Conservation (phyloP, 2,329 filamentous ascomycete species). For the Macrophomina phaseolina region DNA sequence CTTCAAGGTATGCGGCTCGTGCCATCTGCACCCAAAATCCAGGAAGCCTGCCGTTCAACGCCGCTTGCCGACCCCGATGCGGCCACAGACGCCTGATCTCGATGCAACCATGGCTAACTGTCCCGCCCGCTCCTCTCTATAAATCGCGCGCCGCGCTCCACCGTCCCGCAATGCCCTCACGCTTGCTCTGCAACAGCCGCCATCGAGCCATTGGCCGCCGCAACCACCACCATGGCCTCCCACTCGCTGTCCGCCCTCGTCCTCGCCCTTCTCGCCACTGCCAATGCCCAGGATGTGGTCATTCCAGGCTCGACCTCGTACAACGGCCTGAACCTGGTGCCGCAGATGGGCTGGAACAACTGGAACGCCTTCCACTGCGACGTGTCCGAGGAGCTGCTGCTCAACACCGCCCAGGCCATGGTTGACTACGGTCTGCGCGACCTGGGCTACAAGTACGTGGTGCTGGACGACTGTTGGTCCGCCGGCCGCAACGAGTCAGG, state of each 20-base stretch:
- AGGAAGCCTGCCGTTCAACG: not conserved
- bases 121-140: not conserved
- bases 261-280: slow-evolving; percentile 3
- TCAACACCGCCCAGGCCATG: slow-evolving; percentile 54
- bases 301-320: slow-evolving; percentile 37
- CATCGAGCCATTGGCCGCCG: not conserved
- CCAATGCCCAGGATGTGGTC: slow-evolving; percentile 27
- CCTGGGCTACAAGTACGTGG: slow-evolving; percentile 57
- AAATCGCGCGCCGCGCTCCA: not conserved
- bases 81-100: not conserved
- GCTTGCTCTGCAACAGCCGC: not conserved
- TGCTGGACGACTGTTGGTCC: slow-evolving; percentile 62
- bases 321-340: slow-evolving; percentile 45
- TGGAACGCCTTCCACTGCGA: slow-evolving; percentile 51
- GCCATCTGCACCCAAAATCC: not conserved
- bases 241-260: slow-evolving; percentile 1
- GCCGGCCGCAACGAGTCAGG: slow-evolving; percentile 52
- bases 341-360: slow-evolving; percentile 48
- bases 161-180: not conserved
- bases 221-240: not conserved
- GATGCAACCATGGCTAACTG: not conserved
- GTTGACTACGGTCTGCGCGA: slow-evolving; percentile 55
- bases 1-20: slow-evolving; percentile 19
- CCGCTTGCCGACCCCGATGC: not conserved
- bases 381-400: slow-evolving; percentile 52